Conservation (phyloP, 352 stramenopile genomes). For the Phytophthora meadii region DNA sequence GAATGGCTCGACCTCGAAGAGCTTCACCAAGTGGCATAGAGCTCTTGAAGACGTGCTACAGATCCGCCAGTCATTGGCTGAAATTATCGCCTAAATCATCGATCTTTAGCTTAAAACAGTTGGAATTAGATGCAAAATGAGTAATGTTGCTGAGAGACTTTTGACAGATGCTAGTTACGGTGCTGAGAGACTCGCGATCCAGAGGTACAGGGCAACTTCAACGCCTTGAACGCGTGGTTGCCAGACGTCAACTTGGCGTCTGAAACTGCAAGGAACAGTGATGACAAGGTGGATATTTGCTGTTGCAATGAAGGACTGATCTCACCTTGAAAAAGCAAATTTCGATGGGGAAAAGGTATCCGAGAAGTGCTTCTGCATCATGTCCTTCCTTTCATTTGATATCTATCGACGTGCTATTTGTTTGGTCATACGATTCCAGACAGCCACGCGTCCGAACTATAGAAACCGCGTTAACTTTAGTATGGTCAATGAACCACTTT, state of each 20-base stretch:
- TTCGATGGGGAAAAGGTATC: too few relatives aligned
- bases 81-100: too few relatives aligned
- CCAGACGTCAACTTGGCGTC: background rate
- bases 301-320: background rate
- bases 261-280: too few relatives aligned
- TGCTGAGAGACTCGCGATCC: constrained; percentile 1
- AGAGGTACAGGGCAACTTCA: constrained; percentile 4
- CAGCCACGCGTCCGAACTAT: background rate
- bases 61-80: background rate
- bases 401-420: background rate
- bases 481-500: too few relatives aligned
- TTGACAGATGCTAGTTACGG: background rate
- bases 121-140: background rate
- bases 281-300: background rate
- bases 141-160: constrained; percentile 15
- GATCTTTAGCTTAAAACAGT: background rate
- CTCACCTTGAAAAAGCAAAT: background rate
- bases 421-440: background rate
- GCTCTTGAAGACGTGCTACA: constrained; percentile 17
- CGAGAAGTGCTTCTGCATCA: background rate
- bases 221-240: constrained; percentile 8
- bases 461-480: too few relatives aligned
- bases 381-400: too few relatives aligned
- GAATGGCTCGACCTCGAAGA: constrained; percentile 11
- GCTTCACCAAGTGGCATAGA: constrained; percentile 15